These are phyloP conservation scores for Colletotrichum neosansevieriae DNA, from an alignment of 2,329 filamentous ascomycete genomes.

Conservation along the genomic window DNA sequence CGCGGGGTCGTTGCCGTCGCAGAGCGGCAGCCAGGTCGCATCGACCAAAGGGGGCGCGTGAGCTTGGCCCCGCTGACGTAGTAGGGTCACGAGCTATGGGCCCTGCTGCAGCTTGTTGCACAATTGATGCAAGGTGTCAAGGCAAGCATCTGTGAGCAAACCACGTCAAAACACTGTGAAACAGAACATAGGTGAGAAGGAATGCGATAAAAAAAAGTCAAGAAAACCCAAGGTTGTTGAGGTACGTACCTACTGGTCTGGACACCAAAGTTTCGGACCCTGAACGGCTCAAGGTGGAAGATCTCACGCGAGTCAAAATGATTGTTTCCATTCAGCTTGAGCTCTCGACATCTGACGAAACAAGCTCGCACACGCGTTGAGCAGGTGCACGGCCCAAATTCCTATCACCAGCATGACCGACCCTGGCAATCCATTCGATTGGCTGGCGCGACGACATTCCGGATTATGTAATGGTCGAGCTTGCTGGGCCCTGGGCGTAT, in stretches of 20 bases:
- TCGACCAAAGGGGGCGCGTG: background rate
- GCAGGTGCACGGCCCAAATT: constrained; percentile 5
- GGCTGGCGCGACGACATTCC: background rate
- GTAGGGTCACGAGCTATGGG: background rate
- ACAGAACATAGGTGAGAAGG: background rate
- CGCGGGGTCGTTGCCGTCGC: constrained; percentile 25
- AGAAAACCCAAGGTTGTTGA: background rate
- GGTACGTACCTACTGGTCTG: background rate
- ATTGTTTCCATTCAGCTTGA: background rate
- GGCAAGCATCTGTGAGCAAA: background rate
- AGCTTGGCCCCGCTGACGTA: constrained; percentile 35
- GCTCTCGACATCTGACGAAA: constrained; percentile 27
- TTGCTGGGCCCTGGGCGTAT: no score
- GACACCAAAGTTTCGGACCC: constrained; percentile 17
- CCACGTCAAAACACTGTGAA: background rate
- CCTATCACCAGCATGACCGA: background rate
- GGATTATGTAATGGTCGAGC: background rate
- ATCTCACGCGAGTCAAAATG: background rate
- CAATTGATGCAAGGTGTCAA: background rate
- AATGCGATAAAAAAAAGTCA: background rate
- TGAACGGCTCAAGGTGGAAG: constrained; percentile 3
- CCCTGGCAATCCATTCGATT: background rate
- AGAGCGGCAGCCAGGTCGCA: constrained; percentile 11
- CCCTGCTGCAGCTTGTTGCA: background rate
- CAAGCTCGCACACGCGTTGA: constrained; percentile 16